Evolutionary conservation across 2,329 filamentous ascomycete species (phyloP).

Genomic region (Claviceps digitariae): DNA sequence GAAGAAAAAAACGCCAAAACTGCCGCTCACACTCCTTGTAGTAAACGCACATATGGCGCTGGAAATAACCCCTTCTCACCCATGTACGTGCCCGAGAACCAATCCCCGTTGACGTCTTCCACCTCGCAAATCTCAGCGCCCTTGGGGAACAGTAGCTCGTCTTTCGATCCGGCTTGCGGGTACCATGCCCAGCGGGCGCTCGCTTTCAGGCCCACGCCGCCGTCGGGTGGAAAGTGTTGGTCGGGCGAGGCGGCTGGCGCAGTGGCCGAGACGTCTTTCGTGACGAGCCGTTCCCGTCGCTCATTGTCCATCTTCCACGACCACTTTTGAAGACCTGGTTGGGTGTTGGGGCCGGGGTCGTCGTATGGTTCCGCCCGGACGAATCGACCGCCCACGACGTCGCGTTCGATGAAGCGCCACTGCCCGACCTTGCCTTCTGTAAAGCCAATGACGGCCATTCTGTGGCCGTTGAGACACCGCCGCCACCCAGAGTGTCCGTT

Average conservation of each 20-base stretch:
- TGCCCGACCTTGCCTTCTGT: slow-evolving; percentile 54
- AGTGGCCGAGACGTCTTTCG: slow-evolving; percentile 34
- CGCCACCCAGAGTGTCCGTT: slow-evolving; percentile 76
- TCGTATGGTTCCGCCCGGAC: slow-evolving; percentile 45
- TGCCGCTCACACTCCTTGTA: neutral
- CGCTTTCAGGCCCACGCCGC: slow-evolving; percentile 52
- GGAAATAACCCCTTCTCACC: slow-evolving; percentile 70
- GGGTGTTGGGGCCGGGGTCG: slow-evolving; percentile 17
- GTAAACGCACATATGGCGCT: slow-evolving; percentile 49
- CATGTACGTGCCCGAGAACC: slow-evolving; percentile 80
- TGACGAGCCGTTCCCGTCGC: slow-evolving; percentile 33
- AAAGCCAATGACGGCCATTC: slow-evolving; percentile 73
- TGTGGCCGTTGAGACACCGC: slow-evolving; percentile 64
- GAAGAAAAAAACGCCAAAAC: too few species aligned
- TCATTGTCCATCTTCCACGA: slow-evolving; percentile 32
- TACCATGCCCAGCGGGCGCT: slow-evolving; percentile 67
- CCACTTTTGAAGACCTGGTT: slow-evolving; percentile 33
- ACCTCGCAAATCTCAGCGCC: slow-evolving; percentile 73
- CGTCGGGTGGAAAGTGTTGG: slow-evolving; percentile 54
- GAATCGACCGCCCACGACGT: slow-evolving; percentile 64
- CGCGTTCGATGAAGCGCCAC: slow-evolving; percentile 52
- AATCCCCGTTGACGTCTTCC: slow-evolving; percentile 81
- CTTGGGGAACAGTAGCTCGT: slow-evolving; percentile 75
- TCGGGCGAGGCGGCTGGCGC: slow-evolving; percentile 20
- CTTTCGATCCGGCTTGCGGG: slow-evolving; percentile 46